phyloP scores from a whole-genome alignment of 768 basidiomycete genomes.

The Suillus fuscotomentosus region DNA sequence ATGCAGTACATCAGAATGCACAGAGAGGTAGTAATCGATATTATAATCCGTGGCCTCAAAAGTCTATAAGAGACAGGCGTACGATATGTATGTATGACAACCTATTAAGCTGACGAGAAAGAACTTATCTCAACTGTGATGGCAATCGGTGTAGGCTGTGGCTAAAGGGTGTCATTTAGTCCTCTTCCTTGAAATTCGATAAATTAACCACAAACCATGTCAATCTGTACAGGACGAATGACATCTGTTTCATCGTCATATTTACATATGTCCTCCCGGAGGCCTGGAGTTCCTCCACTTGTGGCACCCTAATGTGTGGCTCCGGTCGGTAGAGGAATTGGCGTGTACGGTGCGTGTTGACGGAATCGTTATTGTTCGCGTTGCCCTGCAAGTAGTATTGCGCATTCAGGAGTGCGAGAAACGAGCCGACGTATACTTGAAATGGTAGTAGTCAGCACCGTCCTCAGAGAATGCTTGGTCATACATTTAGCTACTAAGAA shows the following conservation, averaged over 20 bases:
- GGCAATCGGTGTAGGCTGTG: neutral
- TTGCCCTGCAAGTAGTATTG: neutral
- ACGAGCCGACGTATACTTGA: slow-evolving; percentile 3
- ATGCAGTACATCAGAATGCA: neutral
- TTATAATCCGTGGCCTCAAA: neutral
- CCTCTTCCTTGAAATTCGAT: neutral
- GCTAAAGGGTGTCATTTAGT: neutral
- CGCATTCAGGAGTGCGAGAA: neutral
- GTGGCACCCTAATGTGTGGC: neutral
- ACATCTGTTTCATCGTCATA: neutral
- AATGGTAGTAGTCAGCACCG: neutral
- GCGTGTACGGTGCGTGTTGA: neutral
- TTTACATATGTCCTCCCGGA: neutral
- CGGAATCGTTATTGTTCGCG: neutral
- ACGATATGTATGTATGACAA: neutral
- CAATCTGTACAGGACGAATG: neutral
- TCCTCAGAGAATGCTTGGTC: neutral
- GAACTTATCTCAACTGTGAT: neutral
- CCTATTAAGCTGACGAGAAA: neutral
- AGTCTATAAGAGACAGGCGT: neutral
- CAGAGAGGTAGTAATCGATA: neutral
- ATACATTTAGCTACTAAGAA: slow-evolving; percentile 2
- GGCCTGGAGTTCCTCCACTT: neutral
- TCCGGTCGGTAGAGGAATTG: neutral
- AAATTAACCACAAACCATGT: neutral